Evolutionary conservation across 495 filamentous ascomycete genomes (phyloP).

Genomic region (Penicillium ochrochloron): DNA sequence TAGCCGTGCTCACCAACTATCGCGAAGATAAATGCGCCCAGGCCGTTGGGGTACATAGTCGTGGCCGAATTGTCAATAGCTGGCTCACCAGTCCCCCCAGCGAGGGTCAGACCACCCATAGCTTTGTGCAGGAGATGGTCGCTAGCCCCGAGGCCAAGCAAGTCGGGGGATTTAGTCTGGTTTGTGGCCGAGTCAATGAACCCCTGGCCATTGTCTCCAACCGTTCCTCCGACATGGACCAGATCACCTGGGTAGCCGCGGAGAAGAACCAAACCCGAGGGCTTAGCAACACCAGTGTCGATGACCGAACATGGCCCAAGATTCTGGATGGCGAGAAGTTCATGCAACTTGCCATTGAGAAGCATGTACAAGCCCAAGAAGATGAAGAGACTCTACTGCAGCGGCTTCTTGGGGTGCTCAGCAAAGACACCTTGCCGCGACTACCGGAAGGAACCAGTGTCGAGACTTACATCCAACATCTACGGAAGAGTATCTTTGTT

Average conservation of each 20-base stretch:
- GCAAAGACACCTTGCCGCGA: slow-evolving; percentile 70
- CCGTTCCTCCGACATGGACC: slow-evolving; percentile 63
- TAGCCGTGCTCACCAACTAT: slow-evolving; percentile 95
- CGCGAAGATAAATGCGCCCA: slow-evolving; percentile 63
- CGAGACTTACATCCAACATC: slow-evolving; percentile 69
- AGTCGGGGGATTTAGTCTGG: slow-evolving; percentile 91
- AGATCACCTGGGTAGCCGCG: slow-evolving; percentile 68
- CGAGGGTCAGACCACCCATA: slow-evolving; percentile 47
- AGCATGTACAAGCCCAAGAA: slow-evolving; percentile 49
- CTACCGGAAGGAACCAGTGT: slow-evolving; percentile 57
- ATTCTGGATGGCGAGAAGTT: slow-evolving; percentile 63
- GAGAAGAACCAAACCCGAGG: slow-evolving; percentile 69
- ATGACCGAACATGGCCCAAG: slow-evolving; percentile 81
- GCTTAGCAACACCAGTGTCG: slow-evolving; percentile 84
- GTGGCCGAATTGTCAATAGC: slow-evolving; percentile 85
- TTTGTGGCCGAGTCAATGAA: slow-evolving; percentile 80
- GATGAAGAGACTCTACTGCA: slow-evolving; percentile 70
- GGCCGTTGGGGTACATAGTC: slow-evolving; percentile 65
- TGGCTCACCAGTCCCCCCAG: slow-evolving; percentile 65
- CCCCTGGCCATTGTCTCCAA: slow-evolving; percentile 89
- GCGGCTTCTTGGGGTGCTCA: slow-evolving; percentile 71
- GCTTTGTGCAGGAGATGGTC: slow-evolving; percentile 74
- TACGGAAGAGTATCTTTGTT: slow-evolving; percentile 84
- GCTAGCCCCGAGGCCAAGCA: slow-evolving; percentile 48
- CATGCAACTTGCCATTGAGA: slow-evolving; percentile 50